Evolutionary conservation across 1,284 basidiomycete species (phyloP), one percentile per base, ranked within the genome.

Genomic region (Takashimella tepidaria): DNA sequence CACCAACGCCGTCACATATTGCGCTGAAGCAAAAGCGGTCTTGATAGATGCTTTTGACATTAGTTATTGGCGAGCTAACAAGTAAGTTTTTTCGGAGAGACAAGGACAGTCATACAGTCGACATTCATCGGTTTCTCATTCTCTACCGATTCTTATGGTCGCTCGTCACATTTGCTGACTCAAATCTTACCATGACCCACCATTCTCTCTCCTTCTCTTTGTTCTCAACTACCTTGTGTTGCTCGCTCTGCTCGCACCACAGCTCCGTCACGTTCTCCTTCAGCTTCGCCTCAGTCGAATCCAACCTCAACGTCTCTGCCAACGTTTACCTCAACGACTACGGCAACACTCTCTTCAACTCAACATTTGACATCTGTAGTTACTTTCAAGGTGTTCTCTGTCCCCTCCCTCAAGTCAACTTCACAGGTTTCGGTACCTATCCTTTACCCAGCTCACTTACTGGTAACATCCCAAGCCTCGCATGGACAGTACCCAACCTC

Each of bases 1-100:
- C 73, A 89, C 90, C 41, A 89, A 88, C 43, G 87, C 88, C 50
- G 88, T 92, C 61, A 86, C 89, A 19, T 92, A 92, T 72, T 93
- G 90, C 75, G 79, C 85, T 49, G 85, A 87, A 41, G 87, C 89
- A 42, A 83, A 85, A 70, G 82, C 83, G 31, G 80, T 93, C 58
- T 83, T 91, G 63, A 81, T 93, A 46, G 82, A 89, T 72, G 82
- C 85, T 62, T 89, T 93, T 68, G 84, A 90, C 64, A 77, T 92
- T 55, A 78, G 82, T 8, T 92, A 89, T 72, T 84, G 85, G 62
- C 79, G 82, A 46, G 66, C 77, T 53, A 92, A 91, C 67, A 73
- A 37, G 31, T 37, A 16, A 37, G 31, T 37, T 8, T n/a, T n/a
- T n/a, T n/a, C n/a, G n/a, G n/a, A n/a, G n/a, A n/a, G n/a, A n/a